Evolutionary conservation across 2,329 filamentous ascomycete species (phyloP), one percentile per base, ranked within the genome.

Genomic region (Xylariaceae sp.): DNA sequence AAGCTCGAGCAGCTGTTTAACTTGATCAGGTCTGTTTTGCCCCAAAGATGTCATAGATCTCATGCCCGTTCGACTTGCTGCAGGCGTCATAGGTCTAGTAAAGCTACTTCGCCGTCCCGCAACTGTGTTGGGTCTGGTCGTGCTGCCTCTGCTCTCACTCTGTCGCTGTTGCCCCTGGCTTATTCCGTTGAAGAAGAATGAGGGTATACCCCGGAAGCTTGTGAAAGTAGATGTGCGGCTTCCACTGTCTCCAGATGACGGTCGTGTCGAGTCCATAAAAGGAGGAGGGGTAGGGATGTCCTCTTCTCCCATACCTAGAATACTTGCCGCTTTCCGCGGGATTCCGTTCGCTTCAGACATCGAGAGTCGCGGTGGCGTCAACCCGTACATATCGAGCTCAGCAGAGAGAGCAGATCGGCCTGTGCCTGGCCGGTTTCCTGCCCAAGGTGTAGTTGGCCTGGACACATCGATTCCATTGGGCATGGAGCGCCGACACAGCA

Each of bases 321-420:
- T 66, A 4, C 72, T 76, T 0, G 80, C 80, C 0, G 82, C 82
- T 67, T 85, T 85, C 36, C 53, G 62, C 4, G 71, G 68, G 28
- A 71, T 69, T 31, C 63, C 49, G 16, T 44, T 67, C 23, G 58
- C 59, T 34, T 69, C 66, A 34, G 36, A 41, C 11, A 56, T 59
- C 9, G 65, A 63, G 4, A 50, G 50, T 8, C 31, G 59, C 6
- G 46, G 24, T 17, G 56, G 24, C 12, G 43, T 49, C 16, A 50
- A 19, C 1, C 28, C 8, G 3, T 53, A 54, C n/a, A 56, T 16
- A 12, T 54, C 37, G 7, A 49, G 28, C 4, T 59, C 49, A 3
- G 48, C 26, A 19, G 44, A 54, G 9, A 24, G 31, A 21, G 26
- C 33, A 9, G 63, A 61, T 16, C 9, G 39, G 4, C 34, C 34